These are phyloP conservation scores for Saccharomycopsis selenospora DNA, from an alignment of 805 yeast species.

Conservation along the genomic window DNA sequence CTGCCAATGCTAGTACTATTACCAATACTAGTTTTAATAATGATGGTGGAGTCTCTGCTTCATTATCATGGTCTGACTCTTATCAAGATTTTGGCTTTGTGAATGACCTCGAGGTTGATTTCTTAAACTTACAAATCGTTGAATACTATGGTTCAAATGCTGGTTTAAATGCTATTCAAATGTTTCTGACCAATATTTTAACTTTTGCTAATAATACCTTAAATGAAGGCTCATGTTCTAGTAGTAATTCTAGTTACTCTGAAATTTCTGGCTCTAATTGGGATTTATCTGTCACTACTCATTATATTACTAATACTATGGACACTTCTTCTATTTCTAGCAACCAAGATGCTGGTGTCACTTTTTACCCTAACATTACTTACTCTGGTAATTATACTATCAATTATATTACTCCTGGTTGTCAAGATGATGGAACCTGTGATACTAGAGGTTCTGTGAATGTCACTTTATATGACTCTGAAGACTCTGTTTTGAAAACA, in stretches of 20 bases:
- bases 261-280: slow-evolving; percentile 27
- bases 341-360: slow-evolving; percentile 33
- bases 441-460: slow-evolving; percentile 65
- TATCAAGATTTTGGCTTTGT: slow-evolving; percentile 81
- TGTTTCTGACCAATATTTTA: slow-evolving; percentile 48
- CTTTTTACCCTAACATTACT: slow-evolving; percentile 60
- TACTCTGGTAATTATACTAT: slow-evolving; percentile 71
- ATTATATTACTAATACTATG: slow-evolving; percentile 31
- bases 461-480: slow-evolving; percentile 52
- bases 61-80: slow-evolving; percentile 32
- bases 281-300: slow-evolving; percentile 27
- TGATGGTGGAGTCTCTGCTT: slow-evolving; percentile 30
- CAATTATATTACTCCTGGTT: slow-evolving; percentile 81
- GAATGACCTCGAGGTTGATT: slow-evolving; percentile 52
- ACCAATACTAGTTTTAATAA: slow-evolving; percentile 18
- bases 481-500: slow-evolving; percentile 32
- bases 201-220: slow-evolving; percentile 70
- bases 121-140: slow-evolving; percentile 56
- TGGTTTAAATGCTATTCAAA: slow-evolving; percentile 63
- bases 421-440: slow-evolving; percentile 63
- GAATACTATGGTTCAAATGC: slow-evolving; percentile 65
- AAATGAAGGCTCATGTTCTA: slow-evolving; percentile 58
- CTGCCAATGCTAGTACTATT: slow-evolving; percentile 25
- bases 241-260: slow-evolving; percentile 24
- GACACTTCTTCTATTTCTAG: slow-evolving; percentile 29